Evolutionary conservation across 2,329 filamentous ascomycete genomes (phyloP).

Genomic region (Aspergillus uvarum): DNA sequence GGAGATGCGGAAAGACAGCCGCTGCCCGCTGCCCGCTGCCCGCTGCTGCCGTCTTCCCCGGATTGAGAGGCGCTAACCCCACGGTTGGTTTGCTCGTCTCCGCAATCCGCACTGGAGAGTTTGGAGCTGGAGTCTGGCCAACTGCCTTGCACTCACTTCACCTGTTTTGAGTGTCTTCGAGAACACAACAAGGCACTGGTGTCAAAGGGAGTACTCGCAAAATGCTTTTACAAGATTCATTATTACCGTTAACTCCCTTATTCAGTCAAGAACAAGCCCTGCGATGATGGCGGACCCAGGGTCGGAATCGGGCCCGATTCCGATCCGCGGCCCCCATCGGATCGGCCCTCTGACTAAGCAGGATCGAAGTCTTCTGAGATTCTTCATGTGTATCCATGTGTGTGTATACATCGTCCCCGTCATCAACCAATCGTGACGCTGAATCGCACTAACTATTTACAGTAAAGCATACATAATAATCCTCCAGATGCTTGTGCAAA

Average conservation of each 20-base stretch:
- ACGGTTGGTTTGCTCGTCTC: not conserved
- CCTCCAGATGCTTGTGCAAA: conserved; percentile 4
- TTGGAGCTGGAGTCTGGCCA: not conserved
- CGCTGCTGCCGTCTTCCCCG: conserved; percentile 12
- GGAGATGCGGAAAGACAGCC: conserved; percentile 23
- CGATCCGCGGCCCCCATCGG: conserved; percentile 20
- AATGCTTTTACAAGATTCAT: no score
- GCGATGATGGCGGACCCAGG: not conserved
- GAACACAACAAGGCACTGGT: no score
- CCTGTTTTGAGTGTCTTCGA: no score
- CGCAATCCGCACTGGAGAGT: not conserved
- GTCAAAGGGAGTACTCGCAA: no score
- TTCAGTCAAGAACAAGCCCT: not conserved
- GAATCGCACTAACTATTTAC: conserved; percentile 12
- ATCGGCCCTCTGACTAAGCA: not conserved
- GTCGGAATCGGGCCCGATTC: not conserved
- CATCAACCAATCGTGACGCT: conserved; percentile 9
- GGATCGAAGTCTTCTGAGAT: not conserved
- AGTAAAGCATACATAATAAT: conserved; percentile 6
- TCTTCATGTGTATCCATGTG: no score
- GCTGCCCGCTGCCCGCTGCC: not conserved
- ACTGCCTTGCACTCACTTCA: no score
- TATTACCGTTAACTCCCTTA: not conserved
- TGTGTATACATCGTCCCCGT: conserved; percentile 4
- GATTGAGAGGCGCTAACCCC: conserved; percentile 5